Base-by-base conservation (phyloP, 2,329 filamentous ascomycete genomes). In the Dactylellina leptospora region DNA sequence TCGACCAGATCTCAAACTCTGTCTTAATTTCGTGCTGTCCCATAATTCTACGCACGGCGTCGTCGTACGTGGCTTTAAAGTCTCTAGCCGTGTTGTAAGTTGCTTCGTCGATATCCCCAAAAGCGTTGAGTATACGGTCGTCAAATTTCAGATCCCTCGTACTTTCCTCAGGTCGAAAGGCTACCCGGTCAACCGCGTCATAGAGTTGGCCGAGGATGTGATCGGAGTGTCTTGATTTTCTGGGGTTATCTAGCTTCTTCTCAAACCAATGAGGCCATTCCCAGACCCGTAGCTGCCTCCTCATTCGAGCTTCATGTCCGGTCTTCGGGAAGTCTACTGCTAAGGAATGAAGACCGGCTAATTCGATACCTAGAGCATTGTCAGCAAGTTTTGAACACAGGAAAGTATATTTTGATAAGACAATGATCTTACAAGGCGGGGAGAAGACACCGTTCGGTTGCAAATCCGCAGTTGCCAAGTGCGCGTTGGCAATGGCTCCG, bases 271-370 rank as follows among this genome's bases (percentile, higher is more conserved):
- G 76, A 2, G 76, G 76, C 58, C 74, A 77, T 13, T 48, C 53
- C 36, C 33, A 54, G 1, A 54, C 40, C 8, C 74, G 62, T 16
- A 76, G 74, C 76, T 81, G 4, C 38, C 81, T 80, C 4, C 83
- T 82, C 82, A 96, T 89, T 18, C 84, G 81, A 0, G 93, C 93
- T 0, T 90, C 86, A 8, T 89, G 84, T 0, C 95, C 95, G 0
- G 91, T 93, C 81, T 99, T 99, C 45, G 91, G 88, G 78, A 95
- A 99, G 79, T 99, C 95, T 0, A 99, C 95, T 0, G 95, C 93
- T 75, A 88, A 87, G 0, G 95, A 97, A 78, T 99, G 95, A 1
- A 97, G 81, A 6, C 85, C 82, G 1, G 93, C 92, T 3, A 97
- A 83, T 54, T 87, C 82, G 0, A 95, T 80, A 76, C 86, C 86